These are phyloP conservation scores for Myxozyma neglecta DNA, from an alignment of 805 yeast genomes.

Conservation along the genomic window DNA sequence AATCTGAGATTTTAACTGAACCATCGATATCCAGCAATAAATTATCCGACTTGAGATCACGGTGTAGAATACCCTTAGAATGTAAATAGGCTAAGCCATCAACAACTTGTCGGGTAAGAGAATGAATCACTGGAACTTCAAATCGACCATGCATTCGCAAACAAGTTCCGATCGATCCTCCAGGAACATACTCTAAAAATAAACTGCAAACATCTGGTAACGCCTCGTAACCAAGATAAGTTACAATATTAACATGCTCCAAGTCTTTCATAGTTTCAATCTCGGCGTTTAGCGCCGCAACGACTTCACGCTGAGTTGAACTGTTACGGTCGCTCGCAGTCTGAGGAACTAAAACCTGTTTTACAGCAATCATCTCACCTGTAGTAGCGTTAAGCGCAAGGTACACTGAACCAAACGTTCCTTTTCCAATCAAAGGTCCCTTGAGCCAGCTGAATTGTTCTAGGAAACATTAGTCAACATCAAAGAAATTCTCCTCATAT, in stretches of 20 bases:
- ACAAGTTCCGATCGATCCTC: slow-evolving; percentile 91
- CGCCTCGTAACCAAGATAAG: slow-evolving; percentile 90
- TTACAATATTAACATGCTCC: slow-evolving; percentile 92
- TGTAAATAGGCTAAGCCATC: slow-evolving; percentile 87
- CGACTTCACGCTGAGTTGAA: slow-evolving; percentile 52
- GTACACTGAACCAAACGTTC: slow-evolving; percentile 93
- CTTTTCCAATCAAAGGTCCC: slow-evolving; percentile 95
- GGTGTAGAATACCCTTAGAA: slow-evolving; percentile 79
- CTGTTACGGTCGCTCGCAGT: slow-evolving; percentile 39
- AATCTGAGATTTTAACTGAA: slow-evolving; percentile 90
- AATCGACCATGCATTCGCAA: slow-evolving; percentile 80
- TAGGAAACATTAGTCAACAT: slow-evolving; percentile 34
- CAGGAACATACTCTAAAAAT: slow-evolving; percentile 94
- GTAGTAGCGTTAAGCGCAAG: slow-evolving; percentile 91
- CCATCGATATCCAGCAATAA: slow-evolving; percentile 86
- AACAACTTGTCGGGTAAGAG: slow-evolving; percentile 74
- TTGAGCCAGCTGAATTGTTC: slow-evolving; percentile 95
- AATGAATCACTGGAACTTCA: slow-evolving; percentile 72
- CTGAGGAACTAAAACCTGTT: slow-evolving; percentile 76
- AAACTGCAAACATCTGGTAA: slow-evolving; percentile 72
- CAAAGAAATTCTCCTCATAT: slow-evolving; percentile 40
- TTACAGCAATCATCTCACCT: slow-evolving; percentile 98
- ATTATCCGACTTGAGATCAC: slow-evolving; percentile 95
- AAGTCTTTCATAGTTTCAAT: slow-evolving; percentile 91
- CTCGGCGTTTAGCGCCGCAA: slow-evolving; percentile 83